phyloP scores from a whole-genome alignment of 2,329 filamentous ascomycete genomes.

The Ophiocordyceps camponoti-floridani region DNA sequence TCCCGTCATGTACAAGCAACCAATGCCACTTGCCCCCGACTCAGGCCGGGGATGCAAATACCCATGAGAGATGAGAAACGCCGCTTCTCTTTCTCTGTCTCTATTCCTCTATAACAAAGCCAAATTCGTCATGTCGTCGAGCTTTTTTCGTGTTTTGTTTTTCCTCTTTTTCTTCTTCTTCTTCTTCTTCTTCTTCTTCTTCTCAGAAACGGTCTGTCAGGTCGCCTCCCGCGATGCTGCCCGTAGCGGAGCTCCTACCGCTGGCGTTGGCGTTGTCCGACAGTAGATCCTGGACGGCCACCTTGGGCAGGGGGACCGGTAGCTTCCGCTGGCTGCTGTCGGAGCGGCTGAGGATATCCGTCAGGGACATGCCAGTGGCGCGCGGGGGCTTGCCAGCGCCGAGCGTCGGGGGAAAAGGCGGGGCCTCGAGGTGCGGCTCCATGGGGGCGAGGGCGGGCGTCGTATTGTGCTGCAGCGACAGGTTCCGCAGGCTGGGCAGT shows the following conservation, averaged over 20 bases:
- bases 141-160: too few relatives aligned
- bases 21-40: too few relatives aligned
- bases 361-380: slow-evolving; percentile 59
- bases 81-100: too few relatives aligned
- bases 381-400: slow-evolving; percentile 30
- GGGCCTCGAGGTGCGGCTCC: slow-evolving; percentile 34
- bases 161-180: too few relatives aligned
- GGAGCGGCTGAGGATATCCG: slow-evolving; percentile 79
- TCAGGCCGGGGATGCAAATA: too few relatives aligned
- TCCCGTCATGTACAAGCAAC: slow-evolving; percentile 2
- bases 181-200: background rate
- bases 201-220: slow-evolving; percentile 36
- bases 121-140: too few relatives aligned
- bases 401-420: slow-evolving; percentile 26
- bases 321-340: slow-evolving; percentile 82
- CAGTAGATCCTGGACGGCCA: slow-evolving; percentile 71
- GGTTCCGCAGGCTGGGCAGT: slow-evolving; percentile 64
- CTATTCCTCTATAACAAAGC: too few relatives aligned
- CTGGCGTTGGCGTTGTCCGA: slow-evolving; percentile 50
- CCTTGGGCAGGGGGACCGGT: slow-evolving; percentile 80
- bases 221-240: slow-evolving; percentile 59
- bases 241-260: slow-evolving; percentile 59
- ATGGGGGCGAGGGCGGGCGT: slow-evolving; percentile 40
- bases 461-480: slow-evolving; percentile 33
- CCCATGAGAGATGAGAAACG: too few relatives aligned